phyloP scores from a whole-genome alignment of 768 basidiomycete species.

The Symmetrospora coprosmae region DNA sequence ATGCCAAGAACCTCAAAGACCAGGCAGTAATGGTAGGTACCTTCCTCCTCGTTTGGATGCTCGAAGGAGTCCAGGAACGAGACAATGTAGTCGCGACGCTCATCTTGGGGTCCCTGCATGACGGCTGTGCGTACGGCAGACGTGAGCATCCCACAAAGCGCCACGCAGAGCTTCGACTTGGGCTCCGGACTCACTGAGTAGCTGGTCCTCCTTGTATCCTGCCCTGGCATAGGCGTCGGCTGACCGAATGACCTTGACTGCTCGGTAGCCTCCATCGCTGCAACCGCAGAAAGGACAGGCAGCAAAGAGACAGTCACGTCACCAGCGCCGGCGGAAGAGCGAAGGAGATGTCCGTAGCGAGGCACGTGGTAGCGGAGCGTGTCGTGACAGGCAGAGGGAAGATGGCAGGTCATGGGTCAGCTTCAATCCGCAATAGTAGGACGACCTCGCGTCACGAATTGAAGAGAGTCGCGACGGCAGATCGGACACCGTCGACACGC shows the following conservation, averaged over 20 bases:
- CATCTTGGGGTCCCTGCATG: slow-evolving; percentile 10
- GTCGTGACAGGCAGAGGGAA: no score
- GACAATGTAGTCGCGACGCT: slow-evolving; percentile 2
- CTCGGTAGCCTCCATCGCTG: slow-evolving; percentile 6
- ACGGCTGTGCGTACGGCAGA: not conserved
- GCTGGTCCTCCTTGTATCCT: slow-evolving; percentile 6
- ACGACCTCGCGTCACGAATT: no score
- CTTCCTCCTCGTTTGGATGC: not conserved
- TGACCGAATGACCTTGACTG: slow-evolving; percentile 10
- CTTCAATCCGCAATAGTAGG: no score
- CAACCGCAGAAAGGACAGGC: no score
- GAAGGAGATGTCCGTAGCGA: no score
- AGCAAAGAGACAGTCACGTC: no score
- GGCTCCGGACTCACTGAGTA: slow-evolving; percentile 20
- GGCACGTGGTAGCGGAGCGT: no score
- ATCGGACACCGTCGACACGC: not conserved
- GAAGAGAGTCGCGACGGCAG: not conserved
- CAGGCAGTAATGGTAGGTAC: not conserved
- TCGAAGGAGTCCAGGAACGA: slow-evolving; percentile 9
- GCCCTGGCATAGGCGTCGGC: slow-evolving; percentile 1
- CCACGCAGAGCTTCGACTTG: not conserved
- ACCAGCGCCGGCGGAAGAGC: no score
- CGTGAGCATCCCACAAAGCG: not conserved
- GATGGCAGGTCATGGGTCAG: no score
- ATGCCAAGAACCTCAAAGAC: slow-evolving; percentile 19